Conservation (phyloP, 2,329 filamentous ascomycete genomes). For the Venturia carpophila region DNA sequence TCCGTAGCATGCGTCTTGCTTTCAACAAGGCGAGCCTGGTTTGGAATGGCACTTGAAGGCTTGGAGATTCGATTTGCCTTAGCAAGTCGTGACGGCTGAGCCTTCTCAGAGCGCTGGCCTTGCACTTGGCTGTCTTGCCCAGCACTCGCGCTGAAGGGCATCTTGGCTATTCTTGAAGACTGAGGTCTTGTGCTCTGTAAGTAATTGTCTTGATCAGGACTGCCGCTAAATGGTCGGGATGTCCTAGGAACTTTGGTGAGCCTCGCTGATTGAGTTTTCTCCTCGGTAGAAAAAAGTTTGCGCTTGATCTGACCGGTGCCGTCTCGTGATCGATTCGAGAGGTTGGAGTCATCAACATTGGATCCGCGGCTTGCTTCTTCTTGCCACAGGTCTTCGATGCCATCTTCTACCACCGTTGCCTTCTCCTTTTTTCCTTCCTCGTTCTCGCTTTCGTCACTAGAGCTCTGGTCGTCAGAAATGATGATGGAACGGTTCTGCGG, state of each 20-base stretch:
- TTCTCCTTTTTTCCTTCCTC: background rate
- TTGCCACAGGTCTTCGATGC: constrained; percentile 38
- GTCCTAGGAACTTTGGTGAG: constrained; percentile 3
- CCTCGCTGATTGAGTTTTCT: background rate
- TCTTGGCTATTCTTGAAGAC: background rate
- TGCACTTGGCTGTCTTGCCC: background rate
- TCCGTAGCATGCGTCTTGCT: background rate
- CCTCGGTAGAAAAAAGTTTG: background rate
- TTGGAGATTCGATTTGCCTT: background rate
- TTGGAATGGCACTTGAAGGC: background rate
- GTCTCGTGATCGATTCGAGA: background rate
- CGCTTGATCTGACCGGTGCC: background rate
- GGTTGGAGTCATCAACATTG: constrained; percentile 5
- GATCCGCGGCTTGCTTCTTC: constrained; percentile 38
- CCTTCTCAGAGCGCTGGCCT: background rate
- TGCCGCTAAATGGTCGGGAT: background rate
- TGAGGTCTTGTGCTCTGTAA: background rate
- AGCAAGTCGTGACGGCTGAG: background rate
- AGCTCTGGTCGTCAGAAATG: constrained; percentile 15
- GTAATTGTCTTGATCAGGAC: background rate
- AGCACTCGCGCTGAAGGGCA: background rate
- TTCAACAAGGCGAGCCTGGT: background rate
- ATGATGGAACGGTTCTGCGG: constrained; percentile 7
- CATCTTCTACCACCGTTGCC: background rate
- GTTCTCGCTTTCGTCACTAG: constrained; percentile 4